A percentile compares a stretch with the other conserved stretches of the same genome.
phyloP scores from a whole-genome alignment of 2,329 filamentous ascomycete species.

The Zymoseptoria tritici region DNA sequence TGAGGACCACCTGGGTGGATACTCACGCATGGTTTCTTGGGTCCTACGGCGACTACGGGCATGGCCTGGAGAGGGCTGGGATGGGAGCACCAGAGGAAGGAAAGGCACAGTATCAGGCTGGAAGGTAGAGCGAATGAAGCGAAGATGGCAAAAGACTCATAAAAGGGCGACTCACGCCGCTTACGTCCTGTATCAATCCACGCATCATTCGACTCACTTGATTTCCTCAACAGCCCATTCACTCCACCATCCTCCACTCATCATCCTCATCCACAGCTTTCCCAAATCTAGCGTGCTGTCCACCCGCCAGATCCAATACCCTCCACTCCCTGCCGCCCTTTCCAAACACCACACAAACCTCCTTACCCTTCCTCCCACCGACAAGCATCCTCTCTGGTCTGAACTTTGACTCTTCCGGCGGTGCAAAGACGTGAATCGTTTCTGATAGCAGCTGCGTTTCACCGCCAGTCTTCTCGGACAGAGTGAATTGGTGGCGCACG shows the following conservation, averaged over 20 bases:
- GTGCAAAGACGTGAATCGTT: slow-evolving; percentile 42
- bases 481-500: not conserved
- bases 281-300: not conserved
- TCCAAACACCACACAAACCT: slow-evolving; percentile 49
- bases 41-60: not conserved
- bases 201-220: not conserved
- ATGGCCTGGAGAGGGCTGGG: not conserved
- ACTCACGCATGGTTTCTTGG: not conserved
- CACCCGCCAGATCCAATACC: slow-evolving; percentile 46
- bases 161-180: not conserved
- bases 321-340: slow-evolving; percentile 47
- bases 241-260: not conserved
- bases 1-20: not conserved
- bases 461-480: not conserved
- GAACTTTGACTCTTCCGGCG: slow-evolving; percentile 34
- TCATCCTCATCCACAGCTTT: not conserved
- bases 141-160: not conserved
- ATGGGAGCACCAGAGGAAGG: not conserved
- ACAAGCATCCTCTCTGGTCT: slow-evolving; percentile 45
- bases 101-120: not conserved
- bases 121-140: not conserved
- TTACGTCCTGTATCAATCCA: not conserved
- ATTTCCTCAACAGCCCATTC: no score
- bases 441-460: slow-evolving; percentile 5
- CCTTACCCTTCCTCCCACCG: slow-evolving; percentile 48